Evolutionary conservation across 2,329 filamentous ascomycete genomes (phyloP).

Genomic region (Magnaporthiopsis rhizophila): DNA sequence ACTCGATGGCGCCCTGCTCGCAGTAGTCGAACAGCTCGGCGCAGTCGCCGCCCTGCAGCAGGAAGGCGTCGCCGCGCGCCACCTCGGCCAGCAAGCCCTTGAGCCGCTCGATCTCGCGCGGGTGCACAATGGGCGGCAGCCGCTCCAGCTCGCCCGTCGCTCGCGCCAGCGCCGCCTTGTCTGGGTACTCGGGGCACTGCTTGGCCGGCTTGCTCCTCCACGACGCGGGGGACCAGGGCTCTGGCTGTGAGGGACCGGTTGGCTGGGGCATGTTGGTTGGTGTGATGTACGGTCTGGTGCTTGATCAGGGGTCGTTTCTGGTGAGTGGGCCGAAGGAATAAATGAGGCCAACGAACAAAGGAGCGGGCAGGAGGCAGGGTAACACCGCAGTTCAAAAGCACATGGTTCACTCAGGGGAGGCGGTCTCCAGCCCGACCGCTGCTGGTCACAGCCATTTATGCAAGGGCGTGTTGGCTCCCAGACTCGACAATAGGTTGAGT

Average conservation of each 20-base stretch:
- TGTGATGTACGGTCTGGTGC: background rate
- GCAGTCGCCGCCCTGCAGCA: constrained; percentile 94
- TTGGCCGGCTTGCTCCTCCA: constrained; percentile 76
- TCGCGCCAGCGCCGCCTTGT: constrained; percentile 48
- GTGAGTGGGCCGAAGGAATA: no score
- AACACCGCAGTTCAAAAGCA: background rate
- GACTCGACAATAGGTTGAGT: background rate
- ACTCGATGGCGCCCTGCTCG: constrained; percentile 78
- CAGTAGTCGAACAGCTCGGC: constrained; percentile 98
- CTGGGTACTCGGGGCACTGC: constrained; percentile 64
- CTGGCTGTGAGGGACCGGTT: background rate
- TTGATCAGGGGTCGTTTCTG: background rate
- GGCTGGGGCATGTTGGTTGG: background rate
- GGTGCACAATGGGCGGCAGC: constrained; percentile 72
- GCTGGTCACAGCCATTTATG: background rate
- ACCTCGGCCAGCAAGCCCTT: constrained; percentile 76
- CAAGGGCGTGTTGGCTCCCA: background rate
- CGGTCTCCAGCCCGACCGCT: background rate
- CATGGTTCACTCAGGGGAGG: no score
- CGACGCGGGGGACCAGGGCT: constrained; percentile 53
- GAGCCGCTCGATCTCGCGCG: constrained; percentile 71
- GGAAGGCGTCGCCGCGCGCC: constrained; percentile 81
- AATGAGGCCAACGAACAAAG: background rate
- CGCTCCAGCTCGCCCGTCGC: constrained; percentile 57
- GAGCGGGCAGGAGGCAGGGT: background rate